phyloP scores from a whole-genome alignment of 495 filamentous ascomycete genomes.

The Aspergillus asperescens region DNA sequence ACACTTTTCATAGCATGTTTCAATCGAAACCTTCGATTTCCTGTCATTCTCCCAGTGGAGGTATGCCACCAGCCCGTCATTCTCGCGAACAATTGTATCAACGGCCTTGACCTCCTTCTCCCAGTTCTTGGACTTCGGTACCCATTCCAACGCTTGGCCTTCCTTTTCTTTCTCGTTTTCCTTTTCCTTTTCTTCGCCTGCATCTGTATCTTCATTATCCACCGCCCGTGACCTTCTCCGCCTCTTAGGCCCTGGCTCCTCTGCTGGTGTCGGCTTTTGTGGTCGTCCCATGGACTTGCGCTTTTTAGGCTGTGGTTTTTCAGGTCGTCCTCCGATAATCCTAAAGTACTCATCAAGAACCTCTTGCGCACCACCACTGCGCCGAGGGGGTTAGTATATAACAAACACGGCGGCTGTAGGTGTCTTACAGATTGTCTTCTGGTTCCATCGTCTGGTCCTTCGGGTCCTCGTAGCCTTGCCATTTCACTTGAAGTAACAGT shows the following conservation, averaged over 20 bases:
- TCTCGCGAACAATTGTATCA: slow-evolving; percentile 53
- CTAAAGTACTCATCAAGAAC: slow-evolving; percentile 51
- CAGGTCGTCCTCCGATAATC: slow-evolving; percentile 51
- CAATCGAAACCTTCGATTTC: slow-evolving; percentile 33
- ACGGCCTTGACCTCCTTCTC: slow-evolving; percentile 50
- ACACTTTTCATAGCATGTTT: slow-evolving; percentile 39
- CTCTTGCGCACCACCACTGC: slow-evolving; percentile 49
- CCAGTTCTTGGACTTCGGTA: slow-evolving; percentile 51
- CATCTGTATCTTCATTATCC: slow-evolving; percentile 20
- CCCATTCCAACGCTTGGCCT: slow-evolving; percentile 30
- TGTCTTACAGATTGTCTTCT: slow-evolving; percentile 48
- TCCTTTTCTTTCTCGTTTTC: slow-evolving; percentile 19
- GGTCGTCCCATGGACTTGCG: slow-evolving; percentile 36
- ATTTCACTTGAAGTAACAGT: slow-evolving; percentile 53
- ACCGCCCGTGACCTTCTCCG: slow-evolving; percentile 14
- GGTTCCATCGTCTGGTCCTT: slow-evolving; percentile 57
- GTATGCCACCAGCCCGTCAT: slow-evolving; percentile 43
- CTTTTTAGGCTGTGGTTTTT: slow-evolving; percentile 32
- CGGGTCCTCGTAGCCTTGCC: slow-evolving; percentile 55
- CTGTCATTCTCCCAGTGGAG: slow-evolving; percentile 53
- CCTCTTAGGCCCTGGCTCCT: slow-evolving; percentile 8
- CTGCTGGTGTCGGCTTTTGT: slow-evolving; percentile 23
- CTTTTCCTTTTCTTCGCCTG: slow-evolving; percentile 18
- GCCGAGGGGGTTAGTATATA: slow-evolving; percentile 8
- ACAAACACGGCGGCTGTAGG: slow-evolving; percentile 2